Evolutionary conservation across 1,284 basidiomycete genomes (phyloP).

Genomic region (Stygiomarasmius scandens): DNA sequence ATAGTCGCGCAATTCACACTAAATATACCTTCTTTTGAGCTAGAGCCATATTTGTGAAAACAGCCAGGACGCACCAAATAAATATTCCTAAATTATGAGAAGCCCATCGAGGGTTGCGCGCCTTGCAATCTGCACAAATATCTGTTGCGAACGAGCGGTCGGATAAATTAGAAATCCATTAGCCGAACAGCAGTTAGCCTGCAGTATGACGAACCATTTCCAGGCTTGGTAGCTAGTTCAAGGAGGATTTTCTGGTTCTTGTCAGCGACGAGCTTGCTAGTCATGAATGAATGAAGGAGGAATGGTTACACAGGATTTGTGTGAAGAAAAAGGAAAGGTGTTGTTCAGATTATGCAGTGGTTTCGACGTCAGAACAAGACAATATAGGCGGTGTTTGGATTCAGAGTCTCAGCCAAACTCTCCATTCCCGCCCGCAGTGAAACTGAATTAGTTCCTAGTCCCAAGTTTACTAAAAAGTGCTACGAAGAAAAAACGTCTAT

Average conservation of each 20-base stretch:
- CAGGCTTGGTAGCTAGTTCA: constrained; percentile 68
- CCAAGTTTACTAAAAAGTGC: too few relatives aligned
- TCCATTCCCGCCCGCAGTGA: not conserved
- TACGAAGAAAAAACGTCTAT: too few relatives aligned
- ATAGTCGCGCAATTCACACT: constrained; percentile 84
- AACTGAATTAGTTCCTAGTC: too few relatives aligned
- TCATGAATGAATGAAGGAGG: constrained; percentile 18
- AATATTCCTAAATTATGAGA: constrained; percentile 82
- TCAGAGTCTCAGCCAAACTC: not conserved
- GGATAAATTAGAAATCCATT: constrained; percentile 9
- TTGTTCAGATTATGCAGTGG: not conserved
- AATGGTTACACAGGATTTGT: not conserved
- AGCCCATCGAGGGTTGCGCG: constrained; percentile 79
- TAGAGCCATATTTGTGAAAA: not conserved
- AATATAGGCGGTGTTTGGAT: not conserved
- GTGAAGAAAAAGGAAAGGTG: not conserved
- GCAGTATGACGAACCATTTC: constrained; percentile 63
- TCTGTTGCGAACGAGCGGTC: constrained; percentile 52
- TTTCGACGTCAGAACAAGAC: not conserved
- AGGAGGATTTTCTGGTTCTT: constrained; percentile 68
- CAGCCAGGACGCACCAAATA: constrained; percentile 57
- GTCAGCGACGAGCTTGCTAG: constrained; percentile 49
- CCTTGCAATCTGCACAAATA: constrained; percentile 83
- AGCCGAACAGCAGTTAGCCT: constrained; percentile 13
- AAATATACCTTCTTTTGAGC: not conserved